Evolutionary conservation across 2,329 filamentous ascomycete species (phyloP), one percentile per base, ranked within the genome.

Genomic region (Pseudogymnoascus sp.): DNA sequence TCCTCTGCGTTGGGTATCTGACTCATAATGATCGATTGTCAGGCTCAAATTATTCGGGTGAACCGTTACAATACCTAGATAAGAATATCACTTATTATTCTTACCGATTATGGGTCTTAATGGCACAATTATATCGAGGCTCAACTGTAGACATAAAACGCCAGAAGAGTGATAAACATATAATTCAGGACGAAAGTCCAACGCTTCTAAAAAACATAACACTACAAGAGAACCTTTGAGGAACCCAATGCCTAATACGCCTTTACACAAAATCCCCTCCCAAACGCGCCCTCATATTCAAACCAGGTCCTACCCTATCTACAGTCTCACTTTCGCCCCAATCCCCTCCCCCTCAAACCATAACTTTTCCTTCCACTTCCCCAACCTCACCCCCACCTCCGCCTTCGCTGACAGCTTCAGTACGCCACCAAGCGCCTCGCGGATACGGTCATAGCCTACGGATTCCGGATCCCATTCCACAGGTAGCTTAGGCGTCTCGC

Each of bases 381-480:
- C 91, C 63, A 97, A 77, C 68, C 84, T 81, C 5, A 97, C 79
- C 0, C 85, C 86, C 1, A 96, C 89, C 44, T 86, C 79, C 1
- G 92, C 94, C 69, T 81, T 80, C 1, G 92, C 91, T 75, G 92
- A 89, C 65, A 97, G 75, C 74, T 89, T 89, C 68, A 97, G 75
- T 23, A 79, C 81, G 0, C 93, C 92, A 0, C 93, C 93, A 0
- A 97, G 75, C 10, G 93, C 93, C 68, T 87, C 85, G 69, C 80
- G 84, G 12, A 97, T 80, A 61, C 90, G 90, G 42, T 91, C 91
- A 69, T 93, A 95, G 1, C 93, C 94, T 10, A 95, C 84, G 12
- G 86, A 86, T 12, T 84, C 86, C 16, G 91, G 72, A 35, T 84
- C 86, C 88, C 92, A 93, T 42, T 88, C 81, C 0, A 97, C 93